Conservation (phyloP, 768 basidiomycete species). For the Phaffia australis region DNA sequence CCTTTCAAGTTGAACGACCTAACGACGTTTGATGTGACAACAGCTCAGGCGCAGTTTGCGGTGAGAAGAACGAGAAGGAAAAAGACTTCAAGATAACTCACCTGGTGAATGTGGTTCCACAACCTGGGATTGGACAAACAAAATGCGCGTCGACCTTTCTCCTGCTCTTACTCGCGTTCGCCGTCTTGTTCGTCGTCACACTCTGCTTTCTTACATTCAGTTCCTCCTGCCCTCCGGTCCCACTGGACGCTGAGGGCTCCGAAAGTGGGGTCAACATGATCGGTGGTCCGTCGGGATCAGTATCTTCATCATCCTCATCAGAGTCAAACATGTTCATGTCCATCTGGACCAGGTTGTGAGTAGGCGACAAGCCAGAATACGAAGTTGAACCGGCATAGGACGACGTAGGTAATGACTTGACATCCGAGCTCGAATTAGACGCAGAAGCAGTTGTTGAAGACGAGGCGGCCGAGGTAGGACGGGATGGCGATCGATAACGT, state of each 20-base stretch:
- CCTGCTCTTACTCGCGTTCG: constrained; percentile 70
- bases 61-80: not conserved
- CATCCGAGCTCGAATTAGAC: not conserved
- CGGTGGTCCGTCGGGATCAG: not conserved
- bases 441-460: too few relatives aligned
- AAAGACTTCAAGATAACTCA: constrained; percentile 36
- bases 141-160: constrained; percentile 84
- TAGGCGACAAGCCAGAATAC: constrained; percentile 1
- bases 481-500: not conserved
- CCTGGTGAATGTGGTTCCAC: constrained; percentile 71
- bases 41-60: not conserved
- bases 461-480: not conserved
- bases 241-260: not conserved
- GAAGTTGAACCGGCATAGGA: not conserved
- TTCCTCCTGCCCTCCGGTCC: constrained; percentile 21
- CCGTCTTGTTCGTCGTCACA: constrained; percentile 82
- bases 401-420: not conserved
- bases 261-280: not conserved
- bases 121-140: constrained; percentile 75
- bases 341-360: constrained; percentile 9
- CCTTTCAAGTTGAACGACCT: constrained; percentile 73
- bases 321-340: constrained; percentile 14
- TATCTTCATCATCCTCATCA: constrained; percentile 11
- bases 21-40: constrained; percentile 39
- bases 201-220: constrained; percentile 54